phyloP scores from a whole-genome alignment of 371 early-diverging fungal species.

The Mortierella polycephala region DNA sequence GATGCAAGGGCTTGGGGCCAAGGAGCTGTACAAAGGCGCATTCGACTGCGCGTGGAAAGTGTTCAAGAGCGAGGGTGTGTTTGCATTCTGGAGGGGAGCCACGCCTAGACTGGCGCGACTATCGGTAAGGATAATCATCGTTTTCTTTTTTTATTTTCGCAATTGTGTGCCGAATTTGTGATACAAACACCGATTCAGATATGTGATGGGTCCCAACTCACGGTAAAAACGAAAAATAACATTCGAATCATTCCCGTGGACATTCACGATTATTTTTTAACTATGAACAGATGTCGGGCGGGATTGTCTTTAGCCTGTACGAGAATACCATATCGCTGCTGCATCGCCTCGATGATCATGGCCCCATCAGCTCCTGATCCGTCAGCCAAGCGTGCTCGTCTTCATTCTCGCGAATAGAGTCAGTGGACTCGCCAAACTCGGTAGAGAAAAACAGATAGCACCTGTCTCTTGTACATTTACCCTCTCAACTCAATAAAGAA shows the following conservation, averaged over 20 bases:
- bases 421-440: no score
- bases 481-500: no score
- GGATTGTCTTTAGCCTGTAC: constrained; percentile 93
- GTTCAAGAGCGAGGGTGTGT: constrained; percentile 77
- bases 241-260: neutral
- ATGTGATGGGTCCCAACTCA: no score
- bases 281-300: constrained; percentile 83
- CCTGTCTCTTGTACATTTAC: no score
- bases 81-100: constrained; percentile 92
- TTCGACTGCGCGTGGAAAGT: constrained; percentile 81
- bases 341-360: constrained; percentile 25
- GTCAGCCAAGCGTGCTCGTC: neutral
- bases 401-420: neutral
- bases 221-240: neutral
- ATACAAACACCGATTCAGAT: no score
- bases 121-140: constrained; percentile 68
- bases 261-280: neutral
- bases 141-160: neutral
- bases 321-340: constrained; percentile 63
- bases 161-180: no score
- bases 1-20: constrained; percentile 87
- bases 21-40: constrained; percentile 72
- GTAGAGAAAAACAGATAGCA: no score
- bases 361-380: constrained; percentile 17
- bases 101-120: constrained; percentile 89